These are phyloP conservation scores for Claviceps sorghi DNA, from an alignment of 2,329 filamentous ascomycete species.

Conservation along the genomic window DNA sequence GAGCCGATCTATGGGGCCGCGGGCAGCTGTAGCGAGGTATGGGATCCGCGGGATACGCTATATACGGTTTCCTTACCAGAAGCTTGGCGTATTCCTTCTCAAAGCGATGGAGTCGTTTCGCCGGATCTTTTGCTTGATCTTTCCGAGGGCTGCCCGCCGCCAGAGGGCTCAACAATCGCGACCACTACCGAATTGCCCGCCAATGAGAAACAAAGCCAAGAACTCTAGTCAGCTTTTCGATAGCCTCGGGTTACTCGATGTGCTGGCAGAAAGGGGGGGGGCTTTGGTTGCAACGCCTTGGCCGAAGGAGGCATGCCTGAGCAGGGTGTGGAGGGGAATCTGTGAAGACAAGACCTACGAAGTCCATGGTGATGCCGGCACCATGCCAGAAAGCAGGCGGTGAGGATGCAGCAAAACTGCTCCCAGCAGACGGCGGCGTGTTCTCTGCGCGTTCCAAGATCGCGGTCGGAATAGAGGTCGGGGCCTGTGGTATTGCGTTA, in stretches of 20 bases:
- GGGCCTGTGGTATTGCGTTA: background rate
- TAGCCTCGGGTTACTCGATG: background rate
- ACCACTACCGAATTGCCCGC: conserved; percentile 35
- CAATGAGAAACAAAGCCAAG: background rate
- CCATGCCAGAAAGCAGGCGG: conserved; percentile 23
- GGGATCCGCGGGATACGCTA: background rate
- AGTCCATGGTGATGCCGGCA: conserved; percentile 38
- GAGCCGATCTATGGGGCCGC: background rate
- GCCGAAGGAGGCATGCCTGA: background rate
- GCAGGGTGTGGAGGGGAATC: background rate
- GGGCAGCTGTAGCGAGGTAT: background rate
- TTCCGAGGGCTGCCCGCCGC: conserved; percentile 40
- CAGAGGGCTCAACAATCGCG: conserved; percentile 50
- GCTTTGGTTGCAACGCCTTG: background rate
- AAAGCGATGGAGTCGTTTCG: conserved; percentile 49
- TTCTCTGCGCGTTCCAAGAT: background rate
- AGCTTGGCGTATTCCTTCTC: conserved; percentile 51
- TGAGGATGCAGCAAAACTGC: background rate
- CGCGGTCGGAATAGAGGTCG: background rate
- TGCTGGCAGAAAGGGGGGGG: background rate
- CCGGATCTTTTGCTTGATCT: conserved; percentile 47
- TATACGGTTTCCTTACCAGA: conserved; percentile 29
- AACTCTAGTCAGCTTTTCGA: conserved; percentile 1
- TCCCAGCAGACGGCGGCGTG: background rate
- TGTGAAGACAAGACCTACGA: conserved; percentile 26